phyloP scores from a whole-genome alignment of 2,329 filamentous ascomycete species.

The Cladosporium sp. region DNA sequence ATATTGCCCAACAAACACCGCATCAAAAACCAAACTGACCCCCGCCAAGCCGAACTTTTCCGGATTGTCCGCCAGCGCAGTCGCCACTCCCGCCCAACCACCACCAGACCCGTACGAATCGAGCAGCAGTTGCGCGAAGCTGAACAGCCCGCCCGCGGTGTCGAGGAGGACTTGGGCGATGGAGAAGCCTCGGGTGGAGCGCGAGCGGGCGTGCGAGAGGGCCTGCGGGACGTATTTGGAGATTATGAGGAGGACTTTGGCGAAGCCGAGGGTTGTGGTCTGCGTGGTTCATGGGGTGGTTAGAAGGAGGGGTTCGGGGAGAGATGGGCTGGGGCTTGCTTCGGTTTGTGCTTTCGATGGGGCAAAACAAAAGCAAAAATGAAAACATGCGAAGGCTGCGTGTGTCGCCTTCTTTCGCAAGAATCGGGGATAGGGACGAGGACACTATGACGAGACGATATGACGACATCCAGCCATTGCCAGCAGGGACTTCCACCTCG shows the following conservation, averaged over 20 bases:
- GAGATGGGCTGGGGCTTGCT: too few relatives aligned
- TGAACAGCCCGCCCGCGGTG: slow-evolving; percentile 76
- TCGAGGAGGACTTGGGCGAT: slow-evolving; percentile 75
- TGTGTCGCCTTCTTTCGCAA: not conserved
- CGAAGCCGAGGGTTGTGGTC: slow-evolving; percentile 73
- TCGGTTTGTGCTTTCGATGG: too few relatives aligned
- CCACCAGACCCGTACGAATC: slow-evolving; percentile 48
- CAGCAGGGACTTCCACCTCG: not conserved
- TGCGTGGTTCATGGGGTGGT: slow-evolving; percentile 26
- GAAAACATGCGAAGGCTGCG: not conserved
- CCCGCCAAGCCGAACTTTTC: slow-evolving; percentile 87
- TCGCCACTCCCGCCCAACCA: not conserved
- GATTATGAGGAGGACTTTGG: slow-evolving; percentile 84
- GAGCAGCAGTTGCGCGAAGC: slow-evolving; percentile 75
- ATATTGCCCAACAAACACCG: slow-evolving; percentile 85
- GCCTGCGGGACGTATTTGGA: slow-evolving; percentile 93
- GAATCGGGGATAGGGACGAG: not conserved
- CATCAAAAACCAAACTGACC: slow-evolving; percentile 80
- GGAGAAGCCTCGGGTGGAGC: slow-evolving; percentile 79
- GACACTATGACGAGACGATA: not conserved
- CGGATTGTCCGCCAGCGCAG: slow-evolving; percentile 74
- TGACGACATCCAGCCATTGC: not conserved
- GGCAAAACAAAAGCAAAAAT: too few relatives aligned
- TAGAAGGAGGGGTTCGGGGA: too few relatives aligned
- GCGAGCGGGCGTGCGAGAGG: slow-evolving; percentile 76